These are phyloP conservation scores for Chaetothyriales sp. DNA, from an alignment of 2,329 filamentous ascomycete species.

Conservation along the genomic window DNA sequence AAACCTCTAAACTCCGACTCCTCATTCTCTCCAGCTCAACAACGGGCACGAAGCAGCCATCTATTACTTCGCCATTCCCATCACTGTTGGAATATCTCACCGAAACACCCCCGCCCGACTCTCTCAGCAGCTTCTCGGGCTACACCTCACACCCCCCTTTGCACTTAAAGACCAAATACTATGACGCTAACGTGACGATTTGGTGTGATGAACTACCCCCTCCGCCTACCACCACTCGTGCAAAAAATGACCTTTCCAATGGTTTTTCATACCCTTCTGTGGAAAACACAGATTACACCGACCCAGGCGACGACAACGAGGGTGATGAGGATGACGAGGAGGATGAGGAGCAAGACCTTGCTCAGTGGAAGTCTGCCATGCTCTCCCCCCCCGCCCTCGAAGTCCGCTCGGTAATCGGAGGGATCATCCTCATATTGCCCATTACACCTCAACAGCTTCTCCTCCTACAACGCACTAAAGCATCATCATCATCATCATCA, in stretches of 20 bases:
- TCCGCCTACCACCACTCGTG: background rate
- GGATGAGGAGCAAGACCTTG: conserved; percentile 1
- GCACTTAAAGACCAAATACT: conserved; percentile 29
- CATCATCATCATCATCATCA: background rate
- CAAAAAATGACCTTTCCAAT: background rate
- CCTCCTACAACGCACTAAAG: background rate
- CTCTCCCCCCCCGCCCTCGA: conserved; percentile 27
- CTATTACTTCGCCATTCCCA: conserved; percentile 10
- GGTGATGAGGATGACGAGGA: background rate
- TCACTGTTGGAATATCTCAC: conserved; percentile 14
- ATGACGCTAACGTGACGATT: conserved; percentile 28
- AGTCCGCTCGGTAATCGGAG: conserved; percentile 31
- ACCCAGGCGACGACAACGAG: background rate
- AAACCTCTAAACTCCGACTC: conserved; percentile 13
- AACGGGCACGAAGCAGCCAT: background rate
- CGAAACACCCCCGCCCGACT: conserved; percentile 7
- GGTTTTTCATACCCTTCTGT: background rate
- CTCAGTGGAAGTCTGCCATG: conserved; percentile 28
- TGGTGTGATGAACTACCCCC: conserved; percentile 33
- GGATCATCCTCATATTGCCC: conserved; percentile 25
- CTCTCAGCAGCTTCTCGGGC: conserved; percentile 26
- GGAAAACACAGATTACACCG: background rate
- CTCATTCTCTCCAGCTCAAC: conserved; percentile 13
- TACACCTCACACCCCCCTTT: conserved; percentile 32
- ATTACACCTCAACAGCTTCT: conserved; percentile 8